Evolutionary conservation across 78 protist species (phyloP), one percentile per base, ranked within the genome.

Genomic region (Dictyostelium brefeldianum): DNA sequence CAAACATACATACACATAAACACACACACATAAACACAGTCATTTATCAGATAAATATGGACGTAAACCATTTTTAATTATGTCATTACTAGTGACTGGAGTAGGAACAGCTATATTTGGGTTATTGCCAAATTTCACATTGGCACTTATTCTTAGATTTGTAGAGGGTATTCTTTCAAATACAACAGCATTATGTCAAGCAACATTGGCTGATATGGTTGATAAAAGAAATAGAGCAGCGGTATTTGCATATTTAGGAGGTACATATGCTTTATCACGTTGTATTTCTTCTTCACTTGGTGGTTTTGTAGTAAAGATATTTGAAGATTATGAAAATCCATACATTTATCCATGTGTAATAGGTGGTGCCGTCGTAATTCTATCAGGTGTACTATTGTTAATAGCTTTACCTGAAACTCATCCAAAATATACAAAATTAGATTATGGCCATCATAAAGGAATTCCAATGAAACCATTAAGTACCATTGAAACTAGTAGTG

Each of bases 121-220:
- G 50, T 47, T 64, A 1, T 77, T 87, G 84, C 93, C 93, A 29
- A 87, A 77, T 64, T 79, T 87, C 5, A 43, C 41, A 31, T 25
- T 87, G 1, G 93, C 93, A 65, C 41, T 87, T 73, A 20, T 18
- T 3, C 64, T 87, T 4, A 87, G 93, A 87, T 48, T 87, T 18
- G 3, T 62, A 15, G 93, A 87, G 48, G 93, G 93, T 36, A 22
- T 87, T 14, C 48, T 87, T 29, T 77, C 84, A 64, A 77, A 74
- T 46, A 77, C 93, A 11, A 87, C 93, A 6, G 93, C 93, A 64
- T 56, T 87, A 20, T 78, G 93, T 64, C 93, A 87, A 77, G 84
- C 93, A 10, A 87, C 93, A 17, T 46, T 87, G 25, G 83, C 93
- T 5, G 93, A 87, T 64, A 77, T 87, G 83, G 80, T 87, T 1